Conservation (phyloP, 78 protist genomes). For the Mastigamoeba balamuthi region DNA sequence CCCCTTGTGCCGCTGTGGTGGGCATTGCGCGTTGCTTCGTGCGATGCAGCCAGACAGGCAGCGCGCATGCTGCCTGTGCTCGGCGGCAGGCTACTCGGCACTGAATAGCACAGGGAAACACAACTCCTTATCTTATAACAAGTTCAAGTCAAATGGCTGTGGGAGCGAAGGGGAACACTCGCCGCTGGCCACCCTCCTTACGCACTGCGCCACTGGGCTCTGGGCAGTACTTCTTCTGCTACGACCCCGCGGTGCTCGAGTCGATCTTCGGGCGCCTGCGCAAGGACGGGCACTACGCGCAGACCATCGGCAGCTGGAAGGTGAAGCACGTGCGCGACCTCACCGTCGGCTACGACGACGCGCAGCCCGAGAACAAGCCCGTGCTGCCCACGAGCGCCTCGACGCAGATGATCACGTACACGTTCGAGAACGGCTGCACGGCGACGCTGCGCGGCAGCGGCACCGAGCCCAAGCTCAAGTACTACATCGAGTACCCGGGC, state of each 20-base stretch:
- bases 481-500: conserved; percentile 67
- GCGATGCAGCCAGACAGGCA: too few species aligned
- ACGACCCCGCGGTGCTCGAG: conserved; percentile 52
- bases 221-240: conserved; percentile 73
- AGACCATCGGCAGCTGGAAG: background rate
- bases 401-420: conserved; percentile 85
- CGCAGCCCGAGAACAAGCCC: conserved; percentile 29
- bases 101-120: background rate
- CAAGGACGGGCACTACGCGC: conserved; percentile 12
- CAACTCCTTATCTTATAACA: background rate
- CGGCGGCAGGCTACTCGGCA: background rate
- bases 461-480: conserved; percentile 98
- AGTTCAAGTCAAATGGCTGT: background rate
- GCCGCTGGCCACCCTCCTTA: conserved; percentile 4
- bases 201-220: too few species aligned
- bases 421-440: conserved; percentile 76
- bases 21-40: too few species aligned
- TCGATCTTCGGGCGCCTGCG: conserved; percentile 54
- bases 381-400: conserved; percentile 23
- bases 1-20: too few species aligned
- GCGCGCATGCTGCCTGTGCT: too few species aligned
- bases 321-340: conserved; percentile 63
- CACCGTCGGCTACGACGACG: conserved; percentile 64
- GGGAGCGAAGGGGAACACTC: conserved; percentile 4
- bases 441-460: conserved; percentile 94